Evolutionary conservation across 306 rosid species (phyloP).

Genomic region (Senna tora): DNA sequence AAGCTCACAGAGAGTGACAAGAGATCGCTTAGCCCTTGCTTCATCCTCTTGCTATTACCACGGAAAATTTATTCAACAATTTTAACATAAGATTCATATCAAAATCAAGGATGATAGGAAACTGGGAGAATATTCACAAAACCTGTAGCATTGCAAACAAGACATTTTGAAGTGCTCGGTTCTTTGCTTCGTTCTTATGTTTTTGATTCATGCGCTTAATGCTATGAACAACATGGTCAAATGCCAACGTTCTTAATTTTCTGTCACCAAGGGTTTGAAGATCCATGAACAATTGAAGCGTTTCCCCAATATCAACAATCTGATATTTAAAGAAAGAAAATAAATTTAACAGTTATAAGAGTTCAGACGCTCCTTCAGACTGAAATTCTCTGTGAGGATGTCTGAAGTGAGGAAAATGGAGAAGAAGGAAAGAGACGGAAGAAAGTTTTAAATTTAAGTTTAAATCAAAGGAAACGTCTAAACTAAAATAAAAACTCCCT

Average conservation of each 20-base stretch:
- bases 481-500: no score
- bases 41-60: slow-evolving; percentile 74
- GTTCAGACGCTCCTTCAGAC: neutral
- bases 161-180: slow-evolving; percentile 78
- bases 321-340: slow-evolving; percentile 18
- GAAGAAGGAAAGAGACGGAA: neutral
- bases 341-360: neutral
- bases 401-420: no score
- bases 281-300: slow-evolving; percentile 75
- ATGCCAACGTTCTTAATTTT: slow-evolving; percentile 60
- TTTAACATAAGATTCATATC: neutral
- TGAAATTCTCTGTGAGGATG: neutral
- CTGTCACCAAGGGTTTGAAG: slow-evolving; percentile 76
- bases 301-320: slow-evolving; percentile 66
- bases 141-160: slow-evolving; percentile 76
- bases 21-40: slow-evolving; percentile 67
- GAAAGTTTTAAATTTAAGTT: neutral
- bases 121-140: slow-evolving; percentile 10
- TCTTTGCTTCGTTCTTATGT: slow-evolving; percentile 76
- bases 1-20: slow-evolving; percentile 75
- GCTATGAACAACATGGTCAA: slow-evolving; percentile 69
- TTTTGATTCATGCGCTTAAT: slow-evolving; percentile 73
- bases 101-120: neutral
- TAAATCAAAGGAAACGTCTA: no score
- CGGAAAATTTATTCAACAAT: slow-evolving; percentile 24